Base-by-base conservation (phyloP, 139 green algal genomes). In the Chlamydomonas sp. region DNA sequence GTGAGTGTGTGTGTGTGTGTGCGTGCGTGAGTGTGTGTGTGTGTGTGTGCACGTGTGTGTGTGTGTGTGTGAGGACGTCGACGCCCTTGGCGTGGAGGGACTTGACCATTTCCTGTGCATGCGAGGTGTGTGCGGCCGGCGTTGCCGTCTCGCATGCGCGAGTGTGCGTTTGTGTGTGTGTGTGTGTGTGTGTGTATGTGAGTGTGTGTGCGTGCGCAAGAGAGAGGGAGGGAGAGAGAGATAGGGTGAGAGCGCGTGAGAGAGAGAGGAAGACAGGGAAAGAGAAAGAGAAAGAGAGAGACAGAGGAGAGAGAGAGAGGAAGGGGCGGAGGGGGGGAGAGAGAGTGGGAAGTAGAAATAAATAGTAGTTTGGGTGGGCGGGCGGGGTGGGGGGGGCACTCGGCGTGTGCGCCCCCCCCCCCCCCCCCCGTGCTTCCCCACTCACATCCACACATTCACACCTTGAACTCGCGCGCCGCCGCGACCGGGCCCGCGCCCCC, bases 191-290 rank as follows among this genome's bases (percentile, higher is more conserved):
- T 54, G 43, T 54, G 43, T 54, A 16, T n/a, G n/a, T n/a, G n/a
- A n/a, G n/a, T n/a, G n/a, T n/a, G n/a, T n/a, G n/a, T 96, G 87
- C 30, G 96, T 90, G 70, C 95, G 81, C 65, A 97, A 92, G 54
- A 87, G 87, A 3, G 75, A 71, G 0, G 48, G 72, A 50, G 95
- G 90, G 50, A 95, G n/a, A n/a, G n/a, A n/a, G n/a, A n/a, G n/a
- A n/a, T n/a, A n/a, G n/a, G n/a, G n/a, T n/a, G n/a, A n/a, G n/a
- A n/a, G 54, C 54, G 24, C 34, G 22, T 33, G 34, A 64, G 6
- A 64, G 26, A 33, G 54, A 64, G 43, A 16, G 43, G 43, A 54
- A 16, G 54, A 16, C 57, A 34, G 57, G 16, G n/a, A 65, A 33
- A 22, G 26, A 65, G 26, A 65, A 65, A 16, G 26, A 36, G 16